A percentile compares a stretch with the other conserved stretches of the same genome.
phyloP scores from a whole-genome alignment of 345 rosid genomes.

The Bruguiera gymnorhiza region DNA sequence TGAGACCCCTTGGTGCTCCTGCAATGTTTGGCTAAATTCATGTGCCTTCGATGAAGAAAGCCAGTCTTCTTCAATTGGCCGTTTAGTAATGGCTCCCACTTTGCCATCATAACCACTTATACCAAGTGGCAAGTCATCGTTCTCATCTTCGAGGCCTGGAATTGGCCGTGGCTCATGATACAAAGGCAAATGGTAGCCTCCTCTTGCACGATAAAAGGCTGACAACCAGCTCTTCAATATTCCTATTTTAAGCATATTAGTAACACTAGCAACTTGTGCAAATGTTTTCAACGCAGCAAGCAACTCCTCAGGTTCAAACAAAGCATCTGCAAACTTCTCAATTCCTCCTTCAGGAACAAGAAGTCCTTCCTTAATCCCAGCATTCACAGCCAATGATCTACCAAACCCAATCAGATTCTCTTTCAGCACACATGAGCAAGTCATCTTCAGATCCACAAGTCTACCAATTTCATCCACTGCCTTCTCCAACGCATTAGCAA shows the following conservation, averaged over 20 bases:
- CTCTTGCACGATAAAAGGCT: constrained; percentile 55
- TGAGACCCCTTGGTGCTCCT: too few relatives aligned
- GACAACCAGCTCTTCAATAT: constrained; percentile 65
- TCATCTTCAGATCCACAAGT: constrained; percentile 54
- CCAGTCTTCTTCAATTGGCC: constrained; percentile 47
- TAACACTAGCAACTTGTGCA: constrained; percentile 34
- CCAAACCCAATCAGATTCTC: constrained; percentile 32
- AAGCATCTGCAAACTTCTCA: constrained; percentile 38
- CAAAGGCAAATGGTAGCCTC: constrained; percentile 43
- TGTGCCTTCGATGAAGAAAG: constrained; percentile 20
- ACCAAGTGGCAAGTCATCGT: constrained; percentile 28
- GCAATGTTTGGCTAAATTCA: constrained; percentile 22
- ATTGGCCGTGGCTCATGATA: constrained; percentile 51
- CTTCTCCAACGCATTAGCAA: constrained; percentile 47
- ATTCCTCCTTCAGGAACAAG: constrained; percentile 55
- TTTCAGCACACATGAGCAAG: constrained; percentile 51
- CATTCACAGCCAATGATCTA: constrained; percentile 43
- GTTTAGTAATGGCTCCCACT: constrained; percentile 32
- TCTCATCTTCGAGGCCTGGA: constrained; percentile 69
- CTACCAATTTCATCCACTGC: constrained; percentile 64
- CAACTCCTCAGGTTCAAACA: constrained; percentile 47
- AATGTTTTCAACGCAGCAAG: constrained; percentile 42
- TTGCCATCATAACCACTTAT: constrained; percentile 15
- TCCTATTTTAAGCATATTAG: constrained; percentile 44
- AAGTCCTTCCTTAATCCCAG: constrained; percentile 73